Base-by-base conservation (phyloP, 768 basidiomycete genomes). In the Tubosaeta sp. region DNA sequence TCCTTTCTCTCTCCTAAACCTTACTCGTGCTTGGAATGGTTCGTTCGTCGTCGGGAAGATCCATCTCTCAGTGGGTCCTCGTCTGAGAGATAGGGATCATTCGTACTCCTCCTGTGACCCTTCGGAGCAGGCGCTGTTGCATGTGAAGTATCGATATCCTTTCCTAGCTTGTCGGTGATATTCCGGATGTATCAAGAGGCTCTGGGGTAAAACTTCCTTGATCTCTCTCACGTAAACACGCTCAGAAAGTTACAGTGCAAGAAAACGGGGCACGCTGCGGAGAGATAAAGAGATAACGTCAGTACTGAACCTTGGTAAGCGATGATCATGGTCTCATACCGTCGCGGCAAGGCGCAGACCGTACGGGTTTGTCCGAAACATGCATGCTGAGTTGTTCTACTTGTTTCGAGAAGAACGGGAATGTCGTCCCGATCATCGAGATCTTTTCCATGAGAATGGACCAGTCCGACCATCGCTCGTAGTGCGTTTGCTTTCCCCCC, bases 171-270 rank as follows among this genome's bases (percentile, higher is more conserved):
- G 19, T 22, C 27, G 25, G 42, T 24, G 24, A 21, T 19, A 21
- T 12, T 13, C 43, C 19, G 43, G n/a, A 31, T 30, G 43, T 44
- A 10, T 42, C 24, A 42, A 14, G 22, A 42, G 18, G 14, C 14
- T 34, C 35, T 49, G 51, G 55, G 41, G 55, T 31, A 51, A 51
- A 18, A 21, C 12, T 3, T 43, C 27, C 42, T 22, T 43, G 27
- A 43, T 30, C 43, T 29, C n/a, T 25, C 43, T 10, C 44, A 32
- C 19, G 44, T 24, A 32, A 27, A 45, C 44, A 2, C 14, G 24
- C 14, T 30, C 25, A 14, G 44, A 22, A 45, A 45, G 31, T 32
- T 3, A 19, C 31, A 45, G 19, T 32, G 31, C 30, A 21, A 32
- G 31, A 45, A 34, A 32, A 22, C 5, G 22, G 32, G 21, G 31